phyloP scores from a whole-genome alignment of 805 yeast genomes.

The Sungouiella blattae region DNA sequence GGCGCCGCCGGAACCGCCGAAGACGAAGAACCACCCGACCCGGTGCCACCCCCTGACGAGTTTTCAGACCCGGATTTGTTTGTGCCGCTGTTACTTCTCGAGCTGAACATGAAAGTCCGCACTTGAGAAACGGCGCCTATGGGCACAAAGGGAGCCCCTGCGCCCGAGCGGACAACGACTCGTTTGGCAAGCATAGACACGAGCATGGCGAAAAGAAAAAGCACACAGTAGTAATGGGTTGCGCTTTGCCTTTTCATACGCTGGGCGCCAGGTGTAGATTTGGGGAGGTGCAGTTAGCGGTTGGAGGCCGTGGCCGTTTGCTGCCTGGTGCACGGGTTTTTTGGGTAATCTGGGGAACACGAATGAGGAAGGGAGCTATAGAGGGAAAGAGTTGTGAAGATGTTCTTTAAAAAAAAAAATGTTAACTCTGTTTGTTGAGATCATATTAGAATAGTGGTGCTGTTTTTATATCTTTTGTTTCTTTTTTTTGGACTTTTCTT shows the following conservation, averaged over 20 bases:
- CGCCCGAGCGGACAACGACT: neutral
- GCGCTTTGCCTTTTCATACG: neutral
- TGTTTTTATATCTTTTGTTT: no score
- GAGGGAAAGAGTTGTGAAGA: no score
- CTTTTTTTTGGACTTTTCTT: no score
- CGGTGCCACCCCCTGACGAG: constrained; percentile 12
- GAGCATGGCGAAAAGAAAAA: constrained; percentile 8
- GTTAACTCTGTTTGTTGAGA: no score
- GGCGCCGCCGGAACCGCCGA: constrained; percentile 7
- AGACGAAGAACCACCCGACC: neutral
- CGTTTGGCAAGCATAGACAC: constrained; percentile 8
- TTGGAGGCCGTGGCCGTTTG: no score
- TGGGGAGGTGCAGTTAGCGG: no score
- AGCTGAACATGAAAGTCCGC: constrained; percentile 9
- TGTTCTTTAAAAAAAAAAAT: no score
- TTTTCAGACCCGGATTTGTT: constrained; percentile 13
- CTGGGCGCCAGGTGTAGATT: no score
- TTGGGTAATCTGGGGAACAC: no score
- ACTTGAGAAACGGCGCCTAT: neutral
- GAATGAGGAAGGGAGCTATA: no score
- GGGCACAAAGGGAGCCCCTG: neutral
- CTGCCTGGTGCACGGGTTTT: no score
- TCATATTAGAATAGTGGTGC: no score
- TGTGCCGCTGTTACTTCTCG: constrained; percentile 12
- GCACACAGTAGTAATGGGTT: constrained; percentile 2